A percentile compares a stretch with the other conserved stretches of the same genome.
phyloP scores from a whole-genome alignment of 2,329 filamentous ascomycete genomes.

The Fusarium veterinarium region DNA sequence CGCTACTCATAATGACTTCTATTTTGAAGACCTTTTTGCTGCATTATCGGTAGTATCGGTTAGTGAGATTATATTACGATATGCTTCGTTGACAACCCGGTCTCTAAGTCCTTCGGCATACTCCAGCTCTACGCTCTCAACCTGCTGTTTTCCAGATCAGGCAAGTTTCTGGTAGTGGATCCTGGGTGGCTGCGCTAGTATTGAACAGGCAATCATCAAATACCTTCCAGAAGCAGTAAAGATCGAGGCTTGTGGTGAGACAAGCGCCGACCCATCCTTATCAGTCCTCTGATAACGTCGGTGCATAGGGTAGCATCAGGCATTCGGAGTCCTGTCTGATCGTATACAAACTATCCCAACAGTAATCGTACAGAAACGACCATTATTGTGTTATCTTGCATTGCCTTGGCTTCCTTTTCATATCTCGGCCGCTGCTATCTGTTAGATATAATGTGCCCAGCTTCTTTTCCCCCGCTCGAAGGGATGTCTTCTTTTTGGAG shows the following conservation, averaged over 20 bases:
- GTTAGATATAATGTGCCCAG: accelerated
- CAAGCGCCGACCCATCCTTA: background rate
- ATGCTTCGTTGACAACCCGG: too few species aligned
- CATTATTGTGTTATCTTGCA: background rate
- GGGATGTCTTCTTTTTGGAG: background rate
- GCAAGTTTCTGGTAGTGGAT: background rate
- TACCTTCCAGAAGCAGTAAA: background rate
- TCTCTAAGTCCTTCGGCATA: background rate
- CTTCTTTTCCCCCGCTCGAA: accelerated
- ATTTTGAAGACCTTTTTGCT: too few species aligned
- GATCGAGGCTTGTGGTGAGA: accelerated
- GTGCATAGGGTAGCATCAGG: background rate
- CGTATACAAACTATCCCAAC: background rate
- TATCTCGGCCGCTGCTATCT: accelerated
- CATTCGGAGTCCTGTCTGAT: accelerated
- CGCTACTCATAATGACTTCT: background rate
- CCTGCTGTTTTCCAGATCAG: background rate
- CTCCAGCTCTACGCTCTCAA: background rate
- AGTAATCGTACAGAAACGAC: accelerated
- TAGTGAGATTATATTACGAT: background rate
- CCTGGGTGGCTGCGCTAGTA: background rate
- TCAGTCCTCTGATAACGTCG: background rate
- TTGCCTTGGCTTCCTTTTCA: accelerated
- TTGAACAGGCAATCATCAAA: background rate
- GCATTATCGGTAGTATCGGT: accelerated